phyloP scores from a whole-genome alignment of 331 rosid genomes.

The Phaseolus coccineus region DNA sequence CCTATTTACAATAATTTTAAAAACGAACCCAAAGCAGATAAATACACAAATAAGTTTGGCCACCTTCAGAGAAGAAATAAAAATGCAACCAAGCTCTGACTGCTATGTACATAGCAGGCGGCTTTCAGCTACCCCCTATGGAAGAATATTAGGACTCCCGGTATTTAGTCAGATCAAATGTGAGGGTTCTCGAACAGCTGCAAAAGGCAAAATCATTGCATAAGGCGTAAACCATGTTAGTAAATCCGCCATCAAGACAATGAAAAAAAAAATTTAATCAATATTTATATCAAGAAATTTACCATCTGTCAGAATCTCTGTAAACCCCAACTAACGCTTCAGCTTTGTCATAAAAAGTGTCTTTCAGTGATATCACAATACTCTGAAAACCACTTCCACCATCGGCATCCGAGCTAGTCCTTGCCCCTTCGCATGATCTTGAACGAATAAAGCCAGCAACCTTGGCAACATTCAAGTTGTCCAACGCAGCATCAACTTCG shows the following conservation, averaged over 20 bases:
- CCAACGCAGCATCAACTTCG: slow-evolving; percentile 99
- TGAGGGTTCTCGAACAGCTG: slow-evolving; percentile 95
- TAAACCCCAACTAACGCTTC: slow-evolving; percentile 94
- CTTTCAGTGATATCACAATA: slow-evolving; percentile 95
- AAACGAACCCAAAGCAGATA: slow-evolving; percentile 11
- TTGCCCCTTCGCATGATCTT: slow-evolving; percentile 86
- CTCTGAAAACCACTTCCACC: slow-evolving; percentile 92
- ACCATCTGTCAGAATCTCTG: slow-evolving; percentile 90
- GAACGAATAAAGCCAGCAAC: slow-evolving; percentile 99
- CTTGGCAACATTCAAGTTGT: slow-evolving; percentile 95
- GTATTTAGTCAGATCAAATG: slow-evolving; percentile 87
- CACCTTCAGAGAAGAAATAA: slow-evolving; percentile 23
- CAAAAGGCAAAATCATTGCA: slow-evolving; percentile 38
- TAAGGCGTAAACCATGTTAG: slow-evolving; percentile 14
- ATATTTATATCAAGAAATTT: slow-evolving; percentile 38
- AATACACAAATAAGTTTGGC: background rate
- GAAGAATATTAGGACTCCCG: slow-evolving; percentile 63
- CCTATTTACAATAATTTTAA: slow-evolving; percentile 56
- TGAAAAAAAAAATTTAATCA: background rate
- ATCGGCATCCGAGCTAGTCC: slow-evolving; percentile 73
- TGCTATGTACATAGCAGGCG: slow-evolving; percentile 47
- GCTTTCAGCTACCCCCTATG: slow-evolving; percentile 16
- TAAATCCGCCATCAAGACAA: slow-evolving; percentile 22
- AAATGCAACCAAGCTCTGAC: slow-evolving; percentile 29
- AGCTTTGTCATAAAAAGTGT: slow-evolving; percentile 96